Conservation (phyloP, 1,139 yeast species). For the Casaregolazyma suthepensis region DNA sequence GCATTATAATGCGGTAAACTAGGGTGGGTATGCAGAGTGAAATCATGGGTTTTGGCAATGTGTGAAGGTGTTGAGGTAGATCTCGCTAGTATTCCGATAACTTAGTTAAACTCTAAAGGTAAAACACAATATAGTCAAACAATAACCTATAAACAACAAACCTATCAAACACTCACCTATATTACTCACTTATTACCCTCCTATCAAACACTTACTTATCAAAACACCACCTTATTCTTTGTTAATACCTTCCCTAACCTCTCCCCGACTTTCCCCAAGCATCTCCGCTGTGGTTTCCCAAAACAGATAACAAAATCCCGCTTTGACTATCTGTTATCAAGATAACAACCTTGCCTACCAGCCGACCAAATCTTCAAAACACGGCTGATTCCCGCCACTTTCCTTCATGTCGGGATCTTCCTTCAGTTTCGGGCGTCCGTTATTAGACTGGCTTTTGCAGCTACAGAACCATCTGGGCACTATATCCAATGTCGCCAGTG, state of each 20-base stretch:
- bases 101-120: too few species aligned
- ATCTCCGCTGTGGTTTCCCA: background rate
- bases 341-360: background rate
- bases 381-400: slow-evolving; percentile 1
- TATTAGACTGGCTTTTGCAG: slow-evolving; percentile 6
- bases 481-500: slow-evolving; percentile 23
- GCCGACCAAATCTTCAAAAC: background rate
- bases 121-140: too few species aligned
- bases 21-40: background rate
- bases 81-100: background rate
- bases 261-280: background rate
- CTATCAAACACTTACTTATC: too few species aligned
- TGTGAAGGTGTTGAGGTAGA: background rate
- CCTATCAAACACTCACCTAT: too few species aligned
- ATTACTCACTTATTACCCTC: too few species aligned
- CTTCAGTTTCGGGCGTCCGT: slow-evolving; percentile 5
- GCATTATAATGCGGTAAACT: background rate
- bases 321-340: background rate
- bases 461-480: slow-evolving; percentile 14
- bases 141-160: too few species aligned
- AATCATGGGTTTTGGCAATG: background rate
- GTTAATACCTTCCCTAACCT: background rate
- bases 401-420: slow-evolving; percentile 18
- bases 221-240: too few species aligned
- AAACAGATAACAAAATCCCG: background rate